These are phyloP conservation scores for Pseudogymnoascus sp. DNA, from an alignment of 2,329 filamentous ascomycete species.

Conservation along the genomic window DNA sequence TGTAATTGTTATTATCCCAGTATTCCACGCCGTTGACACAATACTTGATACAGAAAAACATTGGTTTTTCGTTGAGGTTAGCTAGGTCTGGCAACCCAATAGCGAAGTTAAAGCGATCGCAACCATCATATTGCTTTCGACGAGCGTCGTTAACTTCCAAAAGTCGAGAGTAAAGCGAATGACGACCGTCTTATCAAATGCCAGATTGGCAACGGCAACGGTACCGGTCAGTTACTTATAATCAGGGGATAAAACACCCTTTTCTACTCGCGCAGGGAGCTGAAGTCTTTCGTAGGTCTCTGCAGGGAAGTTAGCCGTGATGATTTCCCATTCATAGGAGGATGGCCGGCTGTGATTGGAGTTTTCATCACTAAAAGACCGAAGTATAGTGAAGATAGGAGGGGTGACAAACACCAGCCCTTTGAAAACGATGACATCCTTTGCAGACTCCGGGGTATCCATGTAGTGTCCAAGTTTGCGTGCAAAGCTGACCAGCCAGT, in stretches of 20 bases:
- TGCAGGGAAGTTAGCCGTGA: constrained; percentile 71
- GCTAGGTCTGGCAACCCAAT: constrained; percentile 87
- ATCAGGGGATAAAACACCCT: constrained; percentile 77
- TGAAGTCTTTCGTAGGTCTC: constrained; percentile 54
- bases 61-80: constrained; percentile 83
- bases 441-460: no score
- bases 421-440: no score
- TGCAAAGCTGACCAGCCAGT: no score
- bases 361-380: constrained; percentile 64
- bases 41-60: constrained; percentile 89
- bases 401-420: no score
- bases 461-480: no score
- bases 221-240: constrained; percentile 80
- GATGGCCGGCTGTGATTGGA: constrained; percentile 34
- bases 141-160: constrained; percentile 83
- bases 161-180: constrained; percentile 94
- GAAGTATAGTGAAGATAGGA: no score
- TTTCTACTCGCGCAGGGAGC: constrained; percentile 67
- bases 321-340: constrained; percentile 78
- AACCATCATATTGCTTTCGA: constrained; percentile 56
- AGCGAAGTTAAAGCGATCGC: constrained; percentile 86
- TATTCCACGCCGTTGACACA: constrained; percentile 73
- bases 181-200: constrained; percentile 79
- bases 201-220: constrained; percentile 79
- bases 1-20: constrained; percentile 90